Base-by-base conservation (phyloP, 2,329 filamentous ascomycete species). In the Scorias spongiosa region DNA sequence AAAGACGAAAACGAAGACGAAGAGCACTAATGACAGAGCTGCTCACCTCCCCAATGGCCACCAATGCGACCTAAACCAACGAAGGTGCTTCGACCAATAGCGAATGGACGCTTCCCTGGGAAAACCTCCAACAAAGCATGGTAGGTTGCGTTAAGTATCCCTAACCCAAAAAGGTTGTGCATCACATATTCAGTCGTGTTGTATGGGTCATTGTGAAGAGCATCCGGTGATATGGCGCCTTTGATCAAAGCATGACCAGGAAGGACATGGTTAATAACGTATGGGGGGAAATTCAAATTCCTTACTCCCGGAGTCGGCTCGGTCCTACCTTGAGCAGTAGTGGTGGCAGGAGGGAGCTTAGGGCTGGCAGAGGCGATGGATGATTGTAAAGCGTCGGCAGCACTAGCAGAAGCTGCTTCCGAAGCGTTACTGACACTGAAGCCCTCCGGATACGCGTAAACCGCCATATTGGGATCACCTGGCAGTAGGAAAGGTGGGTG, bases 351-450 rank as follows among this genome's bases (percentile, higher is more conserved):
- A 45, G 37, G 51, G 32, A 12, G 43, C 34, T 11, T n/a, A 3
- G 51, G 48, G 17, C 50, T 54, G 8, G 58, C 52, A 18, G 50
- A 43, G 30, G 62, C 61, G 41, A 56, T 63, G 41, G 57, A 66
- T 38, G 63, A 66, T 51, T 78, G 74, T 32, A 66, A 70, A 1
- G 68, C 65, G 2, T 72, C 68, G 5, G 69, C 69, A 0, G 75
- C 66, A 1, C 74, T 72, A 0, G 72, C 78, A 1, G 72, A 69
- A 1, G 76, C 69, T 2, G 78, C 78, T 56, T 84, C 80, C 0
- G 79, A 81, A 1, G 71, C 62, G 54, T 85, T 85, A 12, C 77
- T 82, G 39, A 76, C 51, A 44, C 80, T 75, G 64, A 86, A 85
- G 5, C 70, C 74, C 59, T 86, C 81, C 0, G 81, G 81, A 46